A percentile compares a stretch with the other conserved stretches of the same genome.
Evolutionary conservation across 768 basidiomycete species (phyloP).

Genomic region (Kondoa subrosea): DNA sequence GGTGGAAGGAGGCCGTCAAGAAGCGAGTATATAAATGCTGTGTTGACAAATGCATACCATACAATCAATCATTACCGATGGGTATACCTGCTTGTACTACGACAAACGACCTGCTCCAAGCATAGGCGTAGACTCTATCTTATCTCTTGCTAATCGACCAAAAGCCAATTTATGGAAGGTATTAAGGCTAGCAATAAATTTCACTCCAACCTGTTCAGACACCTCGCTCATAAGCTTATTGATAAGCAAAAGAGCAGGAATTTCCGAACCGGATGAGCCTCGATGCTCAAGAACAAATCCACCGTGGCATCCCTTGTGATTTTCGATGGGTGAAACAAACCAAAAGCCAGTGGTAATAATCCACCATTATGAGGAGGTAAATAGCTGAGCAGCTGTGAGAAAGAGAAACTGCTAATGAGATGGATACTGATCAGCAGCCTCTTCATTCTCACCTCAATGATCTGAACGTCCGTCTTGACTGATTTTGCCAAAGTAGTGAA

Average conservation of each 20-base stretch:
- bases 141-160: constrained; percentile 41
- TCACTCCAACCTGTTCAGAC: constrained; percentile 54
- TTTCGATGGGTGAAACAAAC: constrained; percentile 74
- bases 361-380: constrained; percentile 64
- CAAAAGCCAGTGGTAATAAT: constrained; percentile 66
- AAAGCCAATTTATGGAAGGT: constrained; percentile 81
- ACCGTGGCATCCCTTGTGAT: constrained; percentile 59
- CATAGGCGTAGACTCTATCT: neutral
- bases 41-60: too few species aligned
- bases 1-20: too few species aligned
- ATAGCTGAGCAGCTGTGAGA: constrained; percentile 54
- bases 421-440: constrained; percentile 10
- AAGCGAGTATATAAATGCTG: neutral
- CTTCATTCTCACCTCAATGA: constrained; percentile 51
- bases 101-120: neutral
- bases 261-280: constrained; percentile 53
- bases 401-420: constrained; percentile 12
- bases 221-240: neutral
- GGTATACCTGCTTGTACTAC: too few species aligned
- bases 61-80: too few species aligned
- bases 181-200: constrained; percentile 61
- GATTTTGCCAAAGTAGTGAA: constrained; percentile 55
- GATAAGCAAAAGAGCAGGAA: constrained; percentile 7
- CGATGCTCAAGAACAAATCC: constrained; percentile 64
- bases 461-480: constrained; percentile 67